Base-by-base conservation (phyloP, 2,329 filamentous ascomycete species). In the Aspergillus melleus region DNA sequence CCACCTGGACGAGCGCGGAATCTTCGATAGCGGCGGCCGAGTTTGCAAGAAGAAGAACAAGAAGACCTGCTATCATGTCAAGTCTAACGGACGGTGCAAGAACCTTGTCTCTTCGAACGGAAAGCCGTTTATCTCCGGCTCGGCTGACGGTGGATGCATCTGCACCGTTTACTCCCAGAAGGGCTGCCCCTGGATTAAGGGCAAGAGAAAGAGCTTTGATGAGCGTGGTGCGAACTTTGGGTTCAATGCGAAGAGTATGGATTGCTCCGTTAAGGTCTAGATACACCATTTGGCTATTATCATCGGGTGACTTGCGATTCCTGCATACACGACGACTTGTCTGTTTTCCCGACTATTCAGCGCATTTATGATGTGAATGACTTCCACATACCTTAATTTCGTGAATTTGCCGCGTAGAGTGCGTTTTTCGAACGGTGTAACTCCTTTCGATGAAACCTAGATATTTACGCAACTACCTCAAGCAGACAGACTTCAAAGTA, bases 81-180 rank as follows among this genome's bases (percentile, higher is more conserved):
- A 52, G 30, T 52, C 50, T 3, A 52, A 52, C 50, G 50, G 50
- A 19, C 50, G 50, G 12, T 52, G 50, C 50, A 52, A 52, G n/a
- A 52, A 52, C 30, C 50, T 52, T 14, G 50, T 52, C 8, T 52
- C 50, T 9, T 19, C 26, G 29, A 52, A 52, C 30, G 50, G 50
- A 8, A 52, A 52, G 19, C 50, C 50, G 10, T 52, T 36, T 39
- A 36, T 36, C 6, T 52, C 50, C 26, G 50, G 50, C 19, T 22
- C 16, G 3, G 50, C 26, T 14, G 50, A 36, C 14, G 50, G 50
- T n/a, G 50, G 50, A 22, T 32, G 16, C 14, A 14, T 52, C 50
- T 52, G 50, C 19, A 52, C 50, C 9, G 29, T 52, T 8, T 52
- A 52, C 20, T 36, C 50, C n/a, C 29, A 52, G 50, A 52, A 52